Percentiles rank a stretch among this genome's conserved stretches.
Conservation (phyloP, 1,139 yeast species). For the Hyphopichia buzzinii region DNA sequence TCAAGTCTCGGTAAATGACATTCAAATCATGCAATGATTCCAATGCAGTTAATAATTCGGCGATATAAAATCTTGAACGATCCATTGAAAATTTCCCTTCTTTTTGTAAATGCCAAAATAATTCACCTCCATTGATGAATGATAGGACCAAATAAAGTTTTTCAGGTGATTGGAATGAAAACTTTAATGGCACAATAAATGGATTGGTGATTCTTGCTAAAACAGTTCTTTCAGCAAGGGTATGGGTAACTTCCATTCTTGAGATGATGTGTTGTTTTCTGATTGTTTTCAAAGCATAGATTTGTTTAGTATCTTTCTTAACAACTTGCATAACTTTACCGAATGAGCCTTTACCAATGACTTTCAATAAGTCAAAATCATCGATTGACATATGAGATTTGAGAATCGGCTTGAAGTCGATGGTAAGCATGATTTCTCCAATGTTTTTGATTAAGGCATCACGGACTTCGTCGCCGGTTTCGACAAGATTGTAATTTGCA, state of each 20-base stretch:
- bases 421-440: constrained; percentile 63
- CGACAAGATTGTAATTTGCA: constrained; percentile 29
- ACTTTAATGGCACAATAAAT: constrained; percentile 96
- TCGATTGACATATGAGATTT: constrained; percentile 76
- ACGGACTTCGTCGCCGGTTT: constrained; percentile 7
- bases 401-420: constrained; percentile 73
- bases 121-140: constrained; percentile 95
- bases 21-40: constrained; percentile 92
- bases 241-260: constrained; percentile 92
- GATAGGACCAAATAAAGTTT: constrained; percentile 87
- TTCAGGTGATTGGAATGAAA: constrained; percentile 94
- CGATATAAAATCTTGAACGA: constrained; percentile 93
- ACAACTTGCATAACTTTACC: constrained; percentile 99
- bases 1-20: constrained; percentile 89
- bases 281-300: constrained; percentile 90
- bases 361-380: constrained; percentile 89
- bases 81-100: constrained; percentile 93
- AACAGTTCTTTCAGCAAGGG: constrained; percentile 93
- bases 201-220: constrained; percentile 91
- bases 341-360: constrained; percentile 95
- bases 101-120: constrained; percentile 95
- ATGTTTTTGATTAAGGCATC: constrained; percentile 22
- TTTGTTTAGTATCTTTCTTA: constrained; percentile 89
- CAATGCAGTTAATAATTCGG: constrained; percentile 86
- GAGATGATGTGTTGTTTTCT: constrained; percentile 93